Evolutionary conservation across 345 rosid species (phyloP), one percentile per base, ranked within the genome.

Genomic region (Brassica carinata): DNA sequence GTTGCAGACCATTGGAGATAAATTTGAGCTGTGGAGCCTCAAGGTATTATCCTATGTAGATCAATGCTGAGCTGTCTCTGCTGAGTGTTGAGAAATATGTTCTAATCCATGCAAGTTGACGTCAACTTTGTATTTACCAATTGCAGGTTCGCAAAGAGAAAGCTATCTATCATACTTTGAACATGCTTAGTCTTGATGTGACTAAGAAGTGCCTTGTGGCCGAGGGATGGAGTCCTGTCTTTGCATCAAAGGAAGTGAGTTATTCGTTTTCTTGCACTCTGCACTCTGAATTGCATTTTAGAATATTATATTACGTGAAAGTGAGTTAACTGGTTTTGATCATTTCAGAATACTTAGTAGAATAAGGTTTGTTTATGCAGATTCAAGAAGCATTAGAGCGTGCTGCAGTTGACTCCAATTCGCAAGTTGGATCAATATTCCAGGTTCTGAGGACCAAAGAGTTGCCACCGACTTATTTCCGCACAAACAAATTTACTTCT

Each of bases 141-240:
- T 48, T 86, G 80, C 86, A 93, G 99, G 97, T 87, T 76, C 92
- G 90, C 91, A 93, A 85, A 87, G 99, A 96, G 80, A 96, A 92
- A 86, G 89, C 98, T 43, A 76, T 92, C 82, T 90, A 92, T 82
- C 98, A 96, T 84, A 90, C 94, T 23, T 83, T 96, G 79, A 92
- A 93, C 86, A 90, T 93, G 98, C 99, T 96, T 70, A 96, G 98
- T 81, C 92, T 96, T 77, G 98, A 96, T 75, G 98, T 93, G 84
- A 90, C 97, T 34, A 96, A 93, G 81, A 96, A 91, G 75, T 93
- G 99, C 82, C 97, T 96, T 75, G 99, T 89, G 34, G 97, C 87
- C 73, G 99, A 96, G 83, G 98, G 96, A 30, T 96, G 98, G 97
- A 89, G 96, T 83, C 98, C 98, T 64, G 89, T 93, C 80, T 92